Conservation (phyloP, 108 stramenopile species). For the Aurantiochytrium sp. region DNA sequence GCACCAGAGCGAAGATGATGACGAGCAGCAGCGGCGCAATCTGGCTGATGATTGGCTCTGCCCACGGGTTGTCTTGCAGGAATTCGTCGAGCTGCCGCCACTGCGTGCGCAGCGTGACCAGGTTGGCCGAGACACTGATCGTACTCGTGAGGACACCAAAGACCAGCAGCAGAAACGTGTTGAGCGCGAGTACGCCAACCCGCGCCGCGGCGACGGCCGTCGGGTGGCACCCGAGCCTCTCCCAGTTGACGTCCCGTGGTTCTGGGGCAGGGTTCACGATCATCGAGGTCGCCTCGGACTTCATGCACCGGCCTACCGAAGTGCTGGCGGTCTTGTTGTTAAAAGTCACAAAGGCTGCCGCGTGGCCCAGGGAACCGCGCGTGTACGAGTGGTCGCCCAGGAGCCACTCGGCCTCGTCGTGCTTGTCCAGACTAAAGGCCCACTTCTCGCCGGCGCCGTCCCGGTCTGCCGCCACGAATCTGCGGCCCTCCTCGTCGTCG, state of each 20-base stretch:
- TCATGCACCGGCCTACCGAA: neutral
- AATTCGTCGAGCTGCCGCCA: neutral
- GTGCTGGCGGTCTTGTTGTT: neutral
- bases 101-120: neutral
- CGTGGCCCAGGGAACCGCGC: neutral
- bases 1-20: neutral
- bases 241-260: slow-evolving; percentile 4
- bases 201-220: neutral
- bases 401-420: neutral
- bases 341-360: slow-evolving; percentile 28
- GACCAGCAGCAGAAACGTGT: neutral
- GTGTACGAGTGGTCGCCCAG: neutral
- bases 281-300: neutral
- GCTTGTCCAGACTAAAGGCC: neutral
- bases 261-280: neutral
- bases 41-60: neutral
- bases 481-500: neutral
- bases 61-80: neutral
- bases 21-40: neutral
- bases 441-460: neutral
- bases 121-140: neutral
- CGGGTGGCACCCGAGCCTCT: neutral
- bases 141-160: neutral
- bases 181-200: neutral
- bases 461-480: neutral